These are phyloP conservation scores for Lactarius quietus DNA, from an alignment of 768 basidiomycete genomes.

Conservation along the genomic window DNA sequence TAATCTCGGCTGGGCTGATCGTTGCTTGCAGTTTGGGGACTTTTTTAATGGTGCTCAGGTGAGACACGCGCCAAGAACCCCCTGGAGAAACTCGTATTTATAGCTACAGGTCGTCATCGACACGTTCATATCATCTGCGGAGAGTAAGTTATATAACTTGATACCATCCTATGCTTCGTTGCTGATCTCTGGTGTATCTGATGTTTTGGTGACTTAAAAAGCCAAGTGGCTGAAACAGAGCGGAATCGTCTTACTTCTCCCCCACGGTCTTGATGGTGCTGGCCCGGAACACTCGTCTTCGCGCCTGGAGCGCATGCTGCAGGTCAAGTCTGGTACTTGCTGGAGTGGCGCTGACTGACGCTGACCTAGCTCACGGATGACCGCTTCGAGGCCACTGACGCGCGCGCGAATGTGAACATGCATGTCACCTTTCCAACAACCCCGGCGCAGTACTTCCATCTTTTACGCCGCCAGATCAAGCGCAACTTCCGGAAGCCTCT, in stretches of 20 bases:
- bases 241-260: conserved; percentile 78
- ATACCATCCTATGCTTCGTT: not conserved
- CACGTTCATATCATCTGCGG: conserved; percentile 79
- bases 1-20: not conserved
- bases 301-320: conserved; percentile 86
- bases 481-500: conserved; percentile 87
- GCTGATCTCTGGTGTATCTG: conserved; percentile 6
- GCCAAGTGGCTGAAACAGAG: conserved; percentile 95
- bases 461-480: conserved; percentile 80
- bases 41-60: conserved; percentile 90
- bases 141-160: conserved; percentile 55
- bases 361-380: conserved; percentile 73
- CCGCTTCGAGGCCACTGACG: conserved; percentile 39
- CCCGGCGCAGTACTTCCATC: conserved; percentile 89
- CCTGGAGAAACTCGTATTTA: not conserved
- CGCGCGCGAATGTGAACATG: conserved; percentile 65
- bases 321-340: conserved; percentile 41
- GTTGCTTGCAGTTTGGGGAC: conserved; percentile 68
- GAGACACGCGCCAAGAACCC: conserved; percentile 13
- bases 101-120: conserved; percentile 70
- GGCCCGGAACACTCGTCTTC: conserved; percentile 93
- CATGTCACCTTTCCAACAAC: conserved; percentile 85
- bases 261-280: conserved; percentile 89
- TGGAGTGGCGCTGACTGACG: conserved; percentile 4
- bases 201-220: conserved; percentile 31